Conservation (phyloP, 2,329 filamentous ascomycete species). For the Alternaria incomplexa region DNA sequence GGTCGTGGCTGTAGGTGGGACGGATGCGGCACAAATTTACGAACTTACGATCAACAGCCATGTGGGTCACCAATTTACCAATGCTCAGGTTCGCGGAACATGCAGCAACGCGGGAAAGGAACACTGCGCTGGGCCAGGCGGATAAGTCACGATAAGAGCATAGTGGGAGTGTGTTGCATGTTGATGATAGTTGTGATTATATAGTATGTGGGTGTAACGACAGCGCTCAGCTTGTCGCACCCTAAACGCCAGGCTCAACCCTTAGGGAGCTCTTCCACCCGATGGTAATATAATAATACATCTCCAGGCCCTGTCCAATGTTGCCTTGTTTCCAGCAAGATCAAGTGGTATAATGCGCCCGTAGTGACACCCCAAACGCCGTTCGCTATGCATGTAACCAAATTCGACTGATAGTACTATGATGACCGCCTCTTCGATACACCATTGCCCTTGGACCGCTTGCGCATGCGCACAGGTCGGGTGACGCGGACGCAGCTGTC, state of each 20-base stretch:
- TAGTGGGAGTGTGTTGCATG: neutral
- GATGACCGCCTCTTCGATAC: conserved; percentile 28
- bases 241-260: conserved; percentile 43
- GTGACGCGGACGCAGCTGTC: conserved; percentile 34
- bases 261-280: conserved; percentile 32
- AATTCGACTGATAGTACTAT: conserved; percentile 12
- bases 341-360: conserved; percentile 37
- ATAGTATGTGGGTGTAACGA: conserved; percentile 19
- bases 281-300: neutral
- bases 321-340: conserved; percentile 9
- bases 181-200: conserved; percentile 18
- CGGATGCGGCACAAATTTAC: conserved; percentile 1
- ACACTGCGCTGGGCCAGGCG: conserved; percentile 17
- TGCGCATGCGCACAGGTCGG: conserved; percentile 43
- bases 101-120: conserved; percentile 23
- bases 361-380: conserved; percentile 30
- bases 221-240: conserved; percentile 15
- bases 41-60: conserved; percentile 11
- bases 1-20: neutral
- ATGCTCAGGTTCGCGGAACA: conserved; percentile 19
- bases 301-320: neutral
- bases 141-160: neutral
- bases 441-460: conserved; percentile 24
- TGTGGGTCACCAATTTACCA: conserved; percentile 31
- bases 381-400: conserved; percentile 37